Base-by-base conservation (phyloP, 768 basidiomycete genomes). In the Leccinum barrowsii region DNA sequence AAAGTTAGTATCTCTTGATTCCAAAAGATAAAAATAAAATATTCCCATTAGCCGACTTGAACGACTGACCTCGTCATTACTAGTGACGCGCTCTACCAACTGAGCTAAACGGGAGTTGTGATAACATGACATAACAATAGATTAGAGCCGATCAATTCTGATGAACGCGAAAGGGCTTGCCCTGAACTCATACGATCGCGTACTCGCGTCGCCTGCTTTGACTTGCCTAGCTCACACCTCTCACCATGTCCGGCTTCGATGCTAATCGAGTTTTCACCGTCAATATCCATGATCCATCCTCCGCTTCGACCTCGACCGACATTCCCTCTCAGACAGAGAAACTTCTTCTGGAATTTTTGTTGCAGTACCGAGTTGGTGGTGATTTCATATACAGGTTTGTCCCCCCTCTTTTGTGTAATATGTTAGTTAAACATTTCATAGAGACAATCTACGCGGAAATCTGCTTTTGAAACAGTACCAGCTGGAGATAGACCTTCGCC, bases 371-470 rank as follows among this genome's bases (percentile, higher is more conserved):
- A 61, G 83, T 95, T 50, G 92, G 90, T 11, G 90, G 89, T 62
- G 90, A 92, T 67, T 98, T 94, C 77, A 84, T 92, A 54, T 98
- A 98, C 75, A 82, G 95, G 94, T 88, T 56, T 58, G 82, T 66
- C 50, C 17, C 42, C 7, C 42, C 15, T 4, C n/a, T 24, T 51
- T 54, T 48, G 24, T 24, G 35, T 15, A 2, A 8, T 40, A 11
- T 50, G n/a, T 54, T 47, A 53, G 44, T 37, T 60, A 15, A 61
- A 55, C 37, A 8, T 50, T 32, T 49, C 11, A 34, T 63, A 80
- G 94, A 67, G 97, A 99, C 68, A 90, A 90, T 63, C 78, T 98
- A 28, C 85, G 95, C 19, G 92, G 86, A 49, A 96, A 94, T 70
- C 75, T 98, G 34, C 82, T 98, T 13, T 72, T 96, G 62, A 94